phyloP scores from a whole-genome alignment of 805 yeast species.

The Metschnikowia vanudenii region DNA sequence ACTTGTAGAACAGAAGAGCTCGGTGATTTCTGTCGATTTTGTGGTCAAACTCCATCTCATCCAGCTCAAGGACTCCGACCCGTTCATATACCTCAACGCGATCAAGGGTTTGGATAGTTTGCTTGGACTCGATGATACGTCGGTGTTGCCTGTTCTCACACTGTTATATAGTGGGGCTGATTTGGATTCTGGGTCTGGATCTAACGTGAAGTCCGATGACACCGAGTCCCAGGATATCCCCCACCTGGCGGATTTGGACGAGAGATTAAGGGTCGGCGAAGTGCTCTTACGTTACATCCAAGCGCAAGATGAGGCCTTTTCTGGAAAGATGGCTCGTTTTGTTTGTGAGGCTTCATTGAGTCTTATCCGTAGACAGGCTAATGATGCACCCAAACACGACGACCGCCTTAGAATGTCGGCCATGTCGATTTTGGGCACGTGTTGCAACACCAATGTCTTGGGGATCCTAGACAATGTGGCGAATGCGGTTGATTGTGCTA shows the following conservation, averaged over 20 bases:
- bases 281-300: slow-evolving; percentile 63
- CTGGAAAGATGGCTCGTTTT: slow-evolving; percentile 41
- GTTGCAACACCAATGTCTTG: slow-evolving; percentile 57
- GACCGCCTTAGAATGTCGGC: slow-evolving; percentile 77
- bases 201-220: too few species aligned
- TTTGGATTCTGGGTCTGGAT: slow-evolving; percentile 6
- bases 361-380: slow-evolving; percentile 30
- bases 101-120: slow-evolving; percentile 73
- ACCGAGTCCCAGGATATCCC: too few species aligned
- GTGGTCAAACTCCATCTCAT: slow-evolving; percentile 61
- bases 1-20: slow-evolving; percentile 50
- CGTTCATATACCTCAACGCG: slow-evolving; percentile 81
- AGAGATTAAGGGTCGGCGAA: slow-evolving; percentile 79
- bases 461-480: slow-evolving; percentile 49
- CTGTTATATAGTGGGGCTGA: slow-evolving; percentile 26
- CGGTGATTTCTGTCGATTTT: slow-evolving; percentile 49
- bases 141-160: slow-evolving; percentile 38
- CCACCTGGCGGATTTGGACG: slow-evolving; percentile 58
- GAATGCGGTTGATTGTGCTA: slow-evolving; percentile 69
- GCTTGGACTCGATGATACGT: slow-evolving; percentile 42
- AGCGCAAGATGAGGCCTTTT: slow-evolving; percentile 45
- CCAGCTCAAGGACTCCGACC: slow-evolving; percentile 75
- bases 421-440: slow-evolving; percentile 76
- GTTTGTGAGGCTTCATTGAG: slow-evolving; percentile 46
- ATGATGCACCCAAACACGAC: slow-evolving; percentile 42